phyloP scores from a whole-genome alignment of 768 basidiomycete genomes.

The Auriculariales sp. region DNA sequence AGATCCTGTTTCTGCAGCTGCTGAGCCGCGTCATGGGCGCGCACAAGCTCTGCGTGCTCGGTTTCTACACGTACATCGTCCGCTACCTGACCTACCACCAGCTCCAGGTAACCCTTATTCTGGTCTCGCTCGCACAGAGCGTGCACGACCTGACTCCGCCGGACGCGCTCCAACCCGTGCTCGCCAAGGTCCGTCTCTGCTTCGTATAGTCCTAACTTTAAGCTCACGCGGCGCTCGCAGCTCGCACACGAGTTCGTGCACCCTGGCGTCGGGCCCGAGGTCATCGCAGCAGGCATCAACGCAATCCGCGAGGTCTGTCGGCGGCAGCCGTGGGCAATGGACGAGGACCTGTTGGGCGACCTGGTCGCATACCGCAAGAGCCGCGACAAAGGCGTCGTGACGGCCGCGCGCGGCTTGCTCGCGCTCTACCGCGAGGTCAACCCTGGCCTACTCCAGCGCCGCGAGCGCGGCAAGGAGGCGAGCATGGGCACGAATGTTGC shows the following conservation, averaged over 20 bases:
- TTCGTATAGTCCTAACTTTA: too few species aligned
- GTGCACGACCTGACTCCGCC: slow-evolving; percentile 93
- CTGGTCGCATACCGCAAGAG: slow-evolving; percentile 92
- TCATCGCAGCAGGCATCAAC: slow-evolving; percentile 94
- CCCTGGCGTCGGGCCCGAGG: slow-evolving; percentile 89
- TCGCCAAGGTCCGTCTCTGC: too few species aligned
- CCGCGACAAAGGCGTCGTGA: slow-evolving; percentile 81
- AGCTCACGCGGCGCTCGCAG: too few species aligned
- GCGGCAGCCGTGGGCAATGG: slow-evolving; percentile 93
- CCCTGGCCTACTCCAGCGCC: slow-evolving; percentile 76
- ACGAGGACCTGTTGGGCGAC: slow-evolving; percentile 84
- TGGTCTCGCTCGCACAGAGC: slow-evolving; percentile 86
- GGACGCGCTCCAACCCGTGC: slow-evolving; percentile 75
- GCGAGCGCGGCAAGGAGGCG: slow-evolving; percentile 88
- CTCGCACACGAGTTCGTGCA: slow-evolving; percentile 93
- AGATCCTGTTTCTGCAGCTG: slow-evolving; percentile 93
- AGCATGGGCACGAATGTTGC: slow-evolving; percentile 59
- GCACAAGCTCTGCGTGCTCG: slow-evolving; percentile 85
- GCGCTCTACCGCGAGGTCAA: slow-evolving; percentile 94
- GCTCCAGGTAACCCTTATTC: slow-evolving; percentile 81
- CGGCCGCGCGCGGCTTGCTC: slow-evolving; percentile 76
- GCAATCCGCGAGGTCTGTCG: slow-evolving; percentile 89
- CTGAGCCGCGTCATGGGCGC: slow-evolving; percentile 84
- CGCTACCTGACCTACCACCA: slow-evolving; percentile 83
- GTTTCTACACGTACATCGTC: slow-evolving; percentile 92